A percentile compares a stretch with the other conserved stretches of the same genome.
Conservation (phyloP, 805 yeast species). For the Ogataea sp. region DNA sequence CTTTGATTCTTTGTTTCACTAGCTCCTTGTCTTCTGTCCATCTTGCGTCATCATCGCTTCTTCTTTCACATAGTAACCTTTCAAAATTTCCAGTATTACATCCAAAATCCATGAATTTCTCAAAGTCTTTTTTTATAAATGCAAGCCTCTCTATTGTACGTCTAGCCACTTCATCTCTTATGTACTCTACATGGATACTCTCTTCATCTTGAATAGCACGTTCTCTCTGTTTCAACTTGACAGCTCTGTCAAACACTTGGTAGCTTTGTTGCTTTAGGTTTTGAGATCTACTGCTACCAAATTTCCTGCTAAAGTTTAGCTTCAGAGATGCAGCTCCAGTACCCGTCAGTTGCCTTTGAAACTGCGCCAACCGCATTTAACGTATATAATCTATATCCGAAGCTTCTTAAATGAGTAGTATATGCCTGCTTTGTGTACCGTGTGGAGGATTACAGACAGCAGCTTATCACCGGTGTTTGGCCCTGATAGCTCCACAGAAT, state of each 20-base stretch:
- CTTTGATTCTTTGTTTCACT: conserved; percentile 45
- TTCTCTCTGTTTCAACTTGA: conserved; percentile 55
- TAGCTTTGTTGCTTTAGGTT: background rate
- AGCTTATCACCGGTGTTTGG: too few species aligned
- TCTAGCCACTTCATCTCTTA: conserved; percentile 65
- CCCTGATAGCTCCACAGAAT: too few species aligned
- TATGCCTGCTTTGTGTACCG: too few species aligned
- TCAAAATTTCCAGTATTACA: conserved; percentile 56
- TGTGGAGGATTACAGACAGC: too few species aligned
- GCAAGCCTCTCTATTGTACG: conserved; percentile 71
- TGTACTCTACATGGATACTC: conserved; percentile 55
- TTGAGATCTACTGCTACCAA: background rate
- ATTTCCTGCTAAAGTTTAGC: background rate
- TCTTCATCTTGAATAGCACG: conserved; percentile 38
- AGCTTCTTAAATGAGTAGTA: too few species aligned
- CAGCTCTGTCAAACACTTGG: conserved; percentile 52
- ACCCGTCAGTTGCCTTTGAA: too few species aligned
- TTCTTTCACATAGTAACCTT: conserved; percentile 25
- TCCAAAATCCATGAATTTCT: conserved; percentile 62
- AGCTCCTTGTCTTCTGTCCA: conserved; percentile 42
- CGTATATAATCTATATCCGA: too few species aligned
- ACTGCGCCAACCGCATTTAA: too few species aligned
- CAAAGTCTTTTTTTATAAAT: conserved; percentile 58
- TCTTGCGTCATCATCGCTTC: conserved; percentile 30
- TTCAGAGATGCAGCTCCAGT: too few species aligned